Conservation (phyloP, 2,329 filamentous ascomycete genomes). For the Epichloe sp. region DNA sequence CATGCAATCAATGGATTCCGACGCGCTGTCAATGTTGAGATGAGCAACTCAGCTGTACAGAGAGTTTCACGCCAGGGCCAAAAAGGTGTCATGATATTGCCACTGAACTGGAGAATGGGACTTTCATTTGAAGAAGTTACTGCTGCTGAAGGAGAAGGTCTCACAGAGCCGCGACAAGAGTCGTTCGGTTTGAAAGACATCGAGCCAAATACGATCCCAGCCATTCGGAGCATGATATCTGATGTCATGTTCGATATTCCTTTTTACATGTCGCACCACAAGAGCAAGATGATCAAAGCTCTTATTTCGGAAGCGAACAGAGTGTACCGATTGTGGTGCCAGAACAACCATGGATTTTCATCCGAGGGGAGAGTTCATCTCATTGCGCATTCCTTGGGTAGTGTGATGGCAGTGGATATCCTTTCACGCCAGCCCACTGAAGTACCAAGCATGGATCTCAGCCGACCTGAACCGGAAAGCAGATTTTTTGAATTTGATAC, state of each 20-base stretch:
- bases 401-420: conserved; percentile 87
- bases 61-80: conserved; percentile 62
- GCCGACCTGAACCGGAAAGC: conserved; percentile 27
- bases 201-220: conserved; percentile 78
- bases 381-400: conserved; percentile 86
- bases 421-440: conserved; percentile 76
- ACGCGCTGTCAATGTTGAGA: conserved; percentile 72
- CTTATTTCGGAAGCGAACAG: conserved; percentile 85
- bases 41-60: conserved; percentile 61
- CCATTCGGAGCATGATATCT: conserved; percentile 84
- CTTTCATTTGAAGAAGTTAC: conserved; percentile 77
- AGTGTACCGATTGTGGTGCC: conserved; percentile 90
- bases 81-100: conserved; percentile 85
- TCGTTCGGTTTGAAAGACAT: conserved; percentile 70
- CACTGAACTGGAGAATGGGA: conserved; percentile 85
- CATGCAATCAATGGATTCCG: conserved; percentile 89
- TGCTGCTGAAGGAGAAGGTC: conserved; percentile 40
- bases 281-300: conserved; percentile 84
- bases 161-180: conserved; percentile 39
- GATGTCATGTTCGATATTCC: conserved; percentile 98
- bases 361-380: conserved; percentile 76
- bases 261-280: conserved; percentile 90
- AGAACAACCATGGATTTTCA: conserved; percentile 79
- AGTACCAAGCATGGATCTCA: conserved; percentile 38
- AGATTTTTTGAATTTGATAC: conserved; percentile 84